Conservation (phyloP, 176 grass and related monocot species). For the Saccharum officinarum region DNA sequence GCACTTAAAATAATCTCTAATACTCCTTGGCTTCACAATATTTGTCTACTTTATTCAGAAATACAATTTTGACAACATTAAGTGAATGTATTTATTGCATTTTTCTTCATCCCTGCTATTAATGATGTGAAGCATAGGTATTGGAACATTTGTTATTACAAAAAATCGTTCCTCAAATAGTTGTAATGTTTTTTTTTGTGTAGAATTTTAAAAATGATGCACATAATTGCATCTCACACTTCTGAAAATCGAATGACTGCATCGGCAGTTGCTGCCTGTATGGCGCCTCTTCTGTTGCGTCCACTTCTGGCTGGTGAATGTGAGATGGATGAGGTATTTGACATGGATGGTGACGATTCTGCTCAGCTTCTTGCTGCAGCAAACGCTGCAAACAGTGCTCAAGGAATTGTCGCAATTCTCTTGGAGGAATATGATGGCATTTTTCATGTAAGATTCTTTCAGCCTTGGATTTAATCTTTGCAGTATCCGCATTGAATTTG, state of each 20-base stretch:
- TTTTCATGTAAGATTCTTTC: constrained; percentile 83
- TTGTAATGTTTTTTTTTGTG: constrained; percentile 12
- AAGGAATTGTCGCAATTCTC: constrained; percentile 85
- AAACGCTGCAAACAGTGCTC: constrained; percentile 95
- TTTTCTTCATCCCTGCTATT: neutral
- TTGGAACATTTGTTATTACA: neutral
- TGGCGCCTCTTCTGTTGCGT: constrained; percentile 93
- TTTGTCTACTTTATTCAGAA: neutral
- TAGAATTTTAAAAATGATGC: constrained; percentile 99
- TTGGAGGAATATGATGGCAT: constrained; percentile 92
- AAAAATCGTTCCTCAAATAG: constrained; percentile 20
- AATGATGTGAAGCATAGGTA: neutral
- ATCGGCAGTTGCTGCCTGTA: constrained; percentile 97
- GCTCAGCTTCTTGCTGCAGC: constrained; percentile 98
- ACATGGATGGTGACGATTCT: constrained; percentile 82
- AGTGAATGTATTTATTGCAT: neutral
- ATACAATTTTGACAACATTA: neutral
- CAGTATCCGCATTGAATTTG: neutral
- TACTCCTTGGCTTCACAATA: neutral
- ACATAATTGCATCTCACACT: constrained; percentile 75
- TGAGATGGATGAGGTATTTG: constrained; percentile 96
- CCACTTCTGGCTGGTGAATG: constrained; percentile 99
- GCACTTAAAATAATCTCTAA: constrained; percentile 14
- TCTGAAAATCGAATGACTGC: constrained; percentile 90
- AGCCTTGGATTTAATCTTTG: neutral